Evolutionary conservation across 176 grass and related monocot genomes (phyloP).

Genomic region (Saccharum spontaneum): DNA sequence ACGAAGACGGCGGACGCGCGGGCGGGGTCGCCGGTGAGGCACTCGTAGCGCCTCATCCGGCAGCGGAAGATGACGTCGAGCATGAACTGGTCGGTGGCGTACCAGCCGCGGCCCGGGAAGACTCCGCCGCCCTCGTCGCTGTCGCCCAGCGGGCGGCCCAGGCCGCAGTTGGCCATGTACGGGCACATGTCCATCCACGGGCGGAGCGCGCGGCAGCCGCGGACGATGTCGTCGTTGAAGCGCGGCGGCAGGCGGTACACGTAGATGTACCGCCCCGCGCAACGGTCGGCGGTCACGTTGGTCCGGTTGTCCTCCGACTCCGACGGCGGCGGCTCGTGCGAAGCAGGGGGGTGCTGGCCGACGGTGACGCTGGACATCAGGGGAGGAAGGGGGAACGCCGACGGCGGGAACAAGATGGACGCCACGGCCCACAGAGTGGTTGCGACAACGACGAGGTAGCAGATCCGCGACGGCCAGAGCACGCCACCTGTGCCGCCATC

Average conservation of each 20-base stretch:
- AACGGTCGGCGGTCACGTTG: conserved; percentile 24
- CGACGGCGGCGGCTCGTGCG: neutral
- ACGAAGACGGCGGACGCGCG: too few species aligned
- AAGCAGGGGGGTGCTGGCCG: neutral
- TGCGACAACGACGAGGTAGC: neutral
- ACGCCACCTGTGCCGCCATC: neutral
- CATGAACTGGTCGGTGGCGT: conserved; percentile 38
- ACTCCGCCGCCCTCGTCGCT: neutral
- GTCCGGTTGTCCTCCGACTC: neutral
- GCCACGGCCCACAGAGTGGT: conserved; percentile 4
- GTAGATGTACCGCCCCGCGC: conserved; percentile 67
- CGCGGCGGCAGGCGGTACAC: conserved; percentile 58
- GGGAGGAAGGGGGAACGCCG: conserved; percentile 7
- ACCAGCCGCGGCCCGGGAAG: neutral
- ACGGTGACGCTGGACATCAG: neutral
- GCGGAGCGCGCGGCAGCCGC: conserved; percentile 17
- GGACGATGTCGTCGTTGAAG: conserved; percentile 63
- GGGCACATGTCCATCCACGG: neutral
- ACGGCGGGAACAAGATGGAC: neutral
- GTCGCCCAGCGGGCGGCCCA: conserved; percentile 25
- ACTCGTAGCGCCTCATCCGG: conserved; percentile 43
- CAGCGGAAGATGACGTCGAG: conserved; percentile 45
- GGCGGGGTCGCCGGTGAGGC: neutral
- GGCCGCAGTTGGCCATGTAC: conserved; percentile 35
- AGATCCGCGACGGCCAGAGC: neutral